phyloP scores from a whole-genome alignment of 352 stramenopile genomes.

The Globisporangium carolinianum region DNA sequence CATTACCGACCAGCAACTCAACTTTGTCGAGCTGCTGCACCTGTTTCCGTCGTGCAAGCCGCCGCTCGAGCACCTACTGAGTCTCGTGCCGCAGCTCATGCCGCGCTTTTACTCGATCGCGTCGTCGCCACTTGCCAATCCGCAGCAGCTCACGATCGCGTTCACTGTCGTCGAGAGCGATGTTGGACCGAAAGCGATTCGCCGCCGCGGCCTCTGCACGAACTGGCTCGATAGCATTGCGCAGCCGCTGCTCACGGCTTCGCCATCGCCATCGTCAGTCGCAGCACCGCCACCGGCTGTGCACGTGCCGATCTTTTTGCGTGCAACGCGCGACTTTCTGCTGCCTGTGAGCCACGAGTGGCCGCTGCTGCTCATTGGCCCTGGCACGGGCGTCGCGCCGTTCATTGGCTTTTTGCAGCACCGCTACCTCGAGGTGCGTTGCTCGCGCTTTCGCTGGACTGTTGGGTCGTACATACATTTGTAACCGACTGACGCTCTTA shows the following conservation, averaged over 20 bases:
- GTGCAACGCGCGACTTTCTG: constrained; percentile 86
- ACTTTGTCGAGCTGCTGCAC: constrained; percentile 87
- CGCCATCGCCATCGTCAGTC: too few species aligned
- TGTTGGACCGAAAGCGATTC: constrained; percentile 27
- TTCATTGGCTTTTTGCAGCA: constrained; percentile 96
- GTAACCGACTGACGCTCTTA: not conserved
- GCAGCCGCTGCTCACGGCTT: constrained; percentile 25
- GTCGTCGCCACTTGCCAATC: constrained; percentile 85
- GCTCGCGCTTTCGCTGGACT: too few species aligned
- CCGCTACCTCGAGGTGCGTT: constrained; percentile 31
- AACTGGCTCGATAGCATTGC: constrained; percentile 54
- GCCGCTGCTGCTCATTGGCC: constrained; percentile 93
- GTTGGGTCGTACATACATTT: not conserved
- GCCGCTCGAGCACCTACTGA: constrained; percentile 85
- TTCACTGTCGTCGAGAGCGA: constrained; percentile 91
- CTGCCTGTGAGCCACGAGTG: constrained; percentile 73
- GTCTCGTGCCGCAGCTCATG: constrained; percentile 82
- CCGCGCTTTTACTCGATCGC: constrained; percentile 95
- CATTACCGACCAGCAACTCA: constrained; percentile 84
- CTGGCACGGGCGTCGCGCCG: constrained; percentile 93
- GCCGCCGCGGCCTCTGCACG: constrained; percentile 50
- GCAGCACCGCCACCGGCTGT: constrained; percentile 5
- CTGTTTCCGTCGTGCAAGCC: constrained; percentile 90
- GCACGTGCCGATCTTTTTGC: constrained; percentile 86
- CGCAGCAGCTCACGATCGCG: constrained; percentile 66